Conservation (phyloP, 495 filamentous ascomycete genomes). For the Tuber aestivum region DNA sequence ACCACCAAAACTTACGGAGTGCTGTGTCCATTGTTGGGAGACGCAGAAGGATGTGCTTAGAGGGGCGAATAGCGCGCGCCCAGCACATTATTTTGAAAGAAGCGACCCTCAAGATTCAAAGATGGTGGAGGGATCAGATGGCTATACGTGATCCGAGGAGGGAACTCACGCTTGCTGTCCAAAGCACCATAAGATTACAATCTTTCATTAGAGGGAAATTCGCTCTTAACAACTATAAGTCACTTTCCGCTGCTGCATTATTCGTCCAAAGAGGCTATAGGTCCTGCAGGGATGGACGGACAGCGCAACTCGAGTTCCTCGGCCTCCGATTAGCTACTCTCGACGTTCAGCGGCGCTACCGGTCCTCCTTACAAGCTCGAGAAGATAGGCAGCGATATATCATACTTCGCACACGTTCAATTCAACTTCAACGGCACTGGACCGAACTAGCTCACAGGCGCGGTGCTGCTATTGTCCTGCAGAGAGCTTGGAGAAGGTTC, state of each 20-base stretch:
- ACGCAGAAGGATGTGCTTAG: constrained; percentile 17
- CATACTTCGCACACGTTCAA: constrained; percentile 11
- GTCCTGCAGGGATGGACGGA: constrained; percentile 12
- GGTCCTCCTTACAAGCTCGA: constrained; percentile 21
- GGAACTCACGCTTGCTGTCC: constrained; percentile 15
- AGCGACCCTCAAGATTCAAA: constrained; percentile 29
- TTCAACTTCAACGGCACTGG: constrained; percentile 25
- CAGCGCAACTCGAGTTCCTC: constrained; percentile 26
- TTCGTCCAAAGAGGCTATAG: constrained; percentile 23
- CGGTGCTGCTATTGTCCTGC: constrained; percentile 40
- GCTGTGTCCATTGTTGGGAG: constrained; percentile 22
- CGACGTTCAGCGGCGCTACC: constrained; percentile 24
- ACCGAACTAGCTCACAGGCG: constrained; percentile 11
- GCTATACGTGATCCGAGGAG: constrained; percentile 13
- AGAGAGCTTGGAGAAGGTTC: constrained; percentile 45
- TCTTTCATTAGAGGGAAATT: constrained; percentile 23
- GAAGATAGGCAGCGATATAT: constrained; percentile 19
- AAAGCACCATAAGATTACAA: constrained; percentile 19
- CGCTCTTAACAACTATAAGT: constrained; percentile 10
- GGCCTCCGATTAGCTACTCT: constrained; percentile 26
- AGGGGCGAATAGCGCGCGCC: constrained; percentile 16
- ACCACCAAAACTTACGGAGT: constrained; percentile 18
- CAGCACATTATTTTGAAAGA: constrained; percentile 24
- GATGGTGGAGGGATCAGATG: constrained; percentile 27
- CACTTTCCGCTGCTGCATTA: constrained; percentile 8